Evolutionary conservation across 306 rosid species (phyloP).

Genomic region (Rosa multiflora): DNA sequence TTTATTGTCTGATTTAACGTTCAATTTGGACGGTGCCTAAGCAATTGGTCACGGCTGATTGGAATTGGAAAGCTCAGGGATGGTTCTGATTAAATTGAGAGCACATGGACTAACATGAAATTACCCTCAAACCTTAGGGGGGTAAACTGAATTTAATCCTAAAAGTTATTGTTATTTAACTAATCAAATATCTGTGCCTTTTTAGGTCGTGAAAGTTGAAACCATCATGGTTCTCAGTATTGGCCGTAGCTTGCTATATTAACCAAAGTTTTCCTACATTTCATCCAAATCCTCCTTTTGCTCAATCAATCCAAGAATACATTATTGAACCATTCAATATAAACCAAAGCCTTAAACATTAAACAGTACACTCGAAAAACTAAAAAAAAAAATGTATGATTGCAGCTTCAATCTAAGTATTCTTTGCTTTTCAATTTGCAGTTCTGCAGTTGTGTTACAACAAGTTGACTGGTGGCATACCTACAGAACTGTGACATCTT

Average conservation of each 20-base stretch:
- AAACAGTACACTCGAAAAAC: too few relatives aligned
- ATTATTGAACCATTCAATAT: neutral
- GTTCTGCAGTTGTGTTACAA: constrained; percentile 91
- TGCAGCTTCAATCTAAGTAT: neutral
- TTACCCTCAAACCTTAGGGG: too few relatives aligned
- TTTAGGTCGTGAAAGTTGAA: neutral
- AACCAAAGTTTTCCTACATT: neutral
- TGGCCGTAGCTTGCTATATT: neutral
- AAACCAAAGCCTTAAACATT: too few relatives aligned
- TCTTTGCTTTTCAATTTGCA: constrained; percentile 27
- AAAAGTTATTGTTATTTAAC: neutral
- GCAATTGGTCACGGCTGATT: too few relatives aligned
- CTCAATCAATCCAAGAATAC: neutral
- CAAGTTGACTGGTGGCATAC: constrained; percentile 70
- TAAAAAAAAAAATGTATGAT: neutral
- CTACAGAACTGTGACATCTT: constrained; percentile 53
- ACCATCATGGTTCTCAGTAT: neutral
- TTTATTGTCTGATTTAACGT: too few relatives aligned
- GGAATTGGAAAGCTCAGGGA: too few relatives aligned
- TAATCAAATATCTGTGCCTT: neutral
- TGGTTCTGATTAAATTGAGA: too few relatives aligned
- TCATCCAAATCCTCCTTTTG: neutral
- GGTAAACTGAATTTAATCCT: too few relatives aligned
- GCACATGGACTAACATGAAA: too few relatives aligned
- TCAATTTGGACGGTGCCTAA: too few relatives aligned